Percentiles rank a stretch among this genome's conserved stretches.
Evolutionary conservation across 805 yeast species (phyloP).

Genomic region (Ogataea trehaloabstinens): DNA sequence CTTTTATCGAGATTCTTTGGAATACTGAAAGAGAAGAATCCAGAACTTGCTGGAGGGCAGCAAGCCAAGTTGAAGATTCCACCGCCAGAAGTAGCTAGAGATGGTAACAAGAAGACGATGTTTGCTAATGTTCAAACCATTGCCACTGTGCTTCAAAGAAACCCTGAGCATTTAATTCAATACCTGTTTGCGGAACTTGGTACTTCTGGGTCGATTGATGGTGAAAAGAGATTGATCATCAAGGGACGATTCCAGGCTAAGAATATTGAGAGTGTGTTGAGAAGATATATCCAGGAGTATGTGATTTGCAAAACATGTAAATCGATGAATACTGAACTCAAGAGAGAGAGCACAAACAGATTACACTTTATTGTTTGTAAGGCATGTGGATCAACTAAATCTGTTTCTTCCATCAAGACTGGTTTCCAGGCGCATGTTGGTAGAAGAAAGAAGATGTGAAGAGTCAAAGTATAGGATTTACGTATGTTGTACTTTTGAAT

Average conservation of each 20-base stretch:
- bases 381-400: conserved; percentile 96
- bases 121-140: conserved; percentile 96
- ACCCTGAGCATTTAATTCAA: conserved; percentile 95
- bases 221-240: conserved; percentile 93
- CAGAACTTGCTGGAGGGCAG: conserved; percentile 97
- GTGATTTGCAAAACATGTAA: conserved; percentile 99
- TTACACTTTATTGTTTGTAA: conserved; percentile 96
- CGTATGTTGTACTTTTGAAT: no score
- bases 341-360: conserved; percentile 94
- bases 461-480: no score
- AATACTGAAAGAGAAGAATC: conserved; percentile 88
- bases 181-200: conserved; percentile 98
- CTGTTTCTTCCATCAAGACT: conserved; percentile 95
- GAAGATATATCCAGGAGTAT: conserved; percentile 95
- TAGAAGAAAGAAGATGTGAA: conserved; percentile 66
- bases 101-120: conserved; percentile 94
- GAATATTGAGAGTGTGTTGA: conserved; percentile 92
- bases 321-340: conserved; percentile 92
- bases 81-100: conserved; percentile 95
- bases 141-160: conserved; percentile 90
- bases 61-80: conserved; percentile 94
- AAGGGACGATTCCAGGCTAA: conserved; percentile 98
- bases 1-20: conserved; percentile 82
- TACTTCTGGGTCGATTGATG: conserved; percentile 98
- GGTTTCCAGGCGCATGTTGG: conserved; percentile 99